Base-by-base conservation (phyloP, 208 protist species). In the Novymonas esmeraldas region DNA sequence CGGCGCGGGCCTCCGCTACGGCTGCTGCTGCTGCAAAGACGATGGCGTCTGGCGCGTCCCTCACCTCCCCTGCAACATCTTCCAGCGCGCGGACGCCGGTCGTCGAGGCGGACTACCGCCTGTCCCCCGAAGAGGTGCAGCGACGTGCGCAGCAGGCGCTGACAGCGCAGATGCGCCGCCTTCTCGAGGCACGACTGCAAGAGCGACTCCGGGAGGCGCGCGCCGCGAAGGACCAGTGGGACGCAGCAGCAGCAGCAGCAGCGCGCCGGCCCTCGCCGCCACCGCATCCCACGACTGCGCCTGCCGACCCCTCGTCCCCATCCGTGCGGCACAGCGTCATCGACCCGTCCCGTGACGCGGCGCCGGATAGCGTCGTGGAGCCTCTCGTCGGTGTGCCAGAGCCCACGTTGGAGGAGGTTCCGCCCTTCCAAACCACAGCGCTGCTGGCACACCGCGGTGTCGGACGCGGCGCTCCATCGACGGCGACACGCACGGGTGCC, bases 101-200 rank as follows among this genome's bases (percentile, higher is more conserved):
- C 3, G 64, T 42, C n/a, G 69, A 75, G 44, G 69, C 59, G 7
- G 54, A 39, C 28, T 75, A 69, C 29, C 69, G 44, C 0, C 46
- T 75, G 5, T 56, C 41, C 14, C 52, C 69, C 2, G 50, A 75
- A 22, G 61, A 68, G 14, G 51, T 75, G 20, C 69, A 75, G 34
- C 51, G 61, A 6, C 41, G 60, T 7, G 69, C 58, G 31, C 69
- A 75, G 44, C 42, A 68, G 18, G 57, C 22, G 26, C 69, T 75
- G 7, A 34, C 61, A n/a, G 61, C 50, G 16, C 60, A 75, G 55
- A 38, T 69, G n/a, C 61, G 69, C 44, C 55, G 45, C 26, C 42
- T 75, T 11, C 60, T 75, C 6, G 55, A 69, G 55, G 34, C 45
- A 10, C 69, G 69, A 16, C 61, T 75, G 4, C 61, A 69, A 20